phyloP scores from a whole-genome alignment of 176 grass and related monocot species.

The Rhipidocladum racemiflorum region DNA sequence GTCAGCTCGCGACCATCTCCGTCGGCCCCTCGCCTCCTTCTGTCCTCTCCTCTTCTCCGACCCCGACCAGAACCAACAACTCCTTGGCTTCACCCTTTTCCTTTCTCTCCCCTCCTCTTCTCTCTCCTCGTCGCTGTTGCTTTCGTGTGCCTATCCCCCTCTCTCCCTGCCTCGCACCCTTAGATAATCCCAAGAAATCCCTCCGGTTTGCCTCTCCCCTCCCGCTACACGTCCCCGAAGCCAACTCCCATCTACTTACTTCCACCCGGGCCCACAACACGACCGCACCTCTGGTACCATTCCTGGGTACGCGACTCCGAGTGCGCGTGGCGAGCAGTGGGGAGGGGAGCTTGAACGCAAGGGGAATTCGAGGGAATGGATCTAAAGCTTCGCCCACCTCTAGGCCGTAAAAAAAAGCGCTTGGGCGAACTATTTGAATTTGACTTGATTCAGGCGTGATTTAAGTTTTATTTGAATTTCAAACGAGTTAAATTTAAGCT shows the following conservation, averaged over 20 bases:
- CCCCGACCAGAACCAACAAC: conserved; percentile 52
- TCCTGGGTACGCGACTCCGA: background rate
- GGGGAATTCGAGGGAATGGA: conserved; percentile 54
- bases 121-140: conserved; percentile 63
- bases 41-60: background rate
- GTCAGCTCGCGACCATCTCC: conserved; percentile 38
- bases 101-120: background rate
- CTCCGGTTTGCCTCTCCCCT: conserved; percentile 8
- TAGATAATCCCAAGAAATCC: conserved; percentile 73
- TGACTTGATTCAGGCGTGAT: no score
- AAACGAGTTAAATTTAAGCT: no score
- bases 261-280: background rate
- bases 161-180: conserved; percentile 31
- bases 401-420: no score
- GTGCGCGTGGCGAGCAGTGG: conserved; percentile 41
- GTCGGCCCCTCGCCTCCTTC: background rate
- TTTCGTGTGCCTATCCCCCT: conserved; percentile 84
- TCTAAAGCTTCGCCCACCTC: conserved; percentile 8
- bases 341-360: conserved; percentile 76
- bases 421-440: no score
- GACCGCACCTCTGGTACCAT: background rate
- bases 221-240: conserved; percentile 27
- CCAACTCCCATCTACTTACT: background rate
- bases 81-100: conserved; percentile 49
- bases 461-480: no score